These are phyloP conservation scores for Pichia heedii DNA, from an alignment of 805 yeast species.

Conservation along the genomic window DNA sequence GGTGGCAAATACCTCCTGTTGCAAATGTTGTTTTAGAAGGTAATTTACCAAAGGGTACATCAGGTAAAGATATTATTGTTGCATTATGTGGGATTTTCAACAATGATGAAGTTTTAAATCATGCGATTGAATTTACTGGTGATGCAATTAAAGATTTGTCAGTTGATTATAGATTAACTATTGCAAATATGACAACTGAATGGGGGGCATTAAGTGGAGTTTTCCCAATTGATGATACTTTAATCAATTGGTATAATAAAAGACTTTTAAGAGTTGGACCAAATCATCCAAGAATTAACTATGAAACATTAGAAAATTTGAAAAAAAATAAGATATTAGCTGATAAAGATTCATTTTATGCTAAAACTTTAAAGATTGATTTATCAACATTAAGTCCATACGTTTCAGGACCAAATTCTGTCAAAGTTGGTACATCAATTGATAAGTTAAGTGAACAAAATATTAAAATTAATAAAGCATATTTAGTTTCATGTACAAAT, in stretches of 20 bases:
- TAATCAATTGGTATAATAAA: constrained; percentile 68
- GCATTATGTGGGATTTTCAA: constrained; percentile 91
- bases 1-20: constrained; percentile 99
- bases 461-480: constrained; percentile 84
- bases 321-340: constrained; percentile 36
- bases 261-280: constrained; percentile 39
- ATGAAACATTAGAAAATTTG: constrained; percentile 45
- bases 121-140: constrained; percentile 90
- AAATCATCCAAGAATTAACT: constrained; percentile 75
- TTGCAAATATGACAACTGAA: constrained; percentile 96
- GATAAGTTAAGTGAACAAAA: constrained; percentile 63
- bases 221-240: constrained; percentile 86
- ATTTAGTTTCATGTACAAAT: constrained; percentile 96
- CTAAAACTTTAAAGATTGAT: constrained; percentile 79
- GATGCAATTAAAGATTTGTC: constrained; percentile 63
- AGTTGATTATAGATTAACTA: constrained; percentile 79
- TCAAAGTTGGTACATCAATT: constrained; percentile 77
- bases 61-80: constrained; percentile 96
- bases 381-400: constrained; percentile 74
- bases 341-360: constrained; percentile 76
- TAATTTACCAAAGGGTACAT: constrained; percentile 70
- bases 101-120: constrained; percentile 86
- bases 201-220: constrained; percentile 98
- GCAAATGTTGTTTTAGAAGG: constrained; percentile 87
- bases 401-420: constrained; percentile 96